phyloP scores from a whole-genome alignment of 2,329 filamentous ascomycete genomes.

The Botryotinia narcissicola region DNA sequence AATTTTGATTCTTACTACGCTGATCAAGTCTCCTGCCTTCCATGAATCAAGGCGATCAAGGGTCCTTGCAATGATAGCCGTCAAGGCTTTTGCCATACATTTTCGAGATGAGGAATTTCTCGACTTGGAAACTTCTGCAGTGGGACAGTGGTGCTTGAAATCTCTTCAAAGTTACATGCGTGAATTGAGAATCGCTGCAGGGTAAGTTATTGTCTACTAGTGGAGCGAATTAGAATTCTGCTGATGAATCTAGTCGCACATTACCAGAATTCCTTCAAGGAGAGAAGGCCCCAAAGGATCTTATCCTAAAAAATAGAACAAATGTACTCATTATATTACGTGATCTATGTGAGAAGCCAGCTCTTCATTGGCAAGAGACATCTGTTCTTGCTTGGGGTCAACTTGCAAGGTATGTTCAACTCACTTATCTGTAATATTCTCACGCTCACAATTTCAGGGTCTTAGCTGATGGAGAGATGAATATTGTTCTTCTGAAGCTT shows the following conservation, averaged over 20 bases:
- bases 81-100: conserved; percentile 69
- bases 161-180: conserved; percentile 79
- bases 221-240: not conserved
- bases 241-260: conserved; percentile 50
- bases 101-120: conserved; percentile 57
- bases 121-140: conserved; percentile 62
- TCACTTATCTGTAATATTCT: conserved; percentile 1
- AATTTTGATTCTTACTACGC: conserved; percentile 46
- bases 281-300: conserved; percentile 37
- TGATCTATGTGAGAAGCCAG: conserved; percentile 66
- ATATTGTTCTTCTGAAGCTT: conserved; percentile 78
- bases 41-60: conserved; percentile 58
- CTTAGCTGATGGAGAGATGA: conserved; percentile 78
- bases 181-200: conserved; percentile 80
- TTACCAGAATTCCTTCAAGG: conserved; percentile 63
- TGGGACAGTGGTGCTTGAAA: conserved; percentile 79
- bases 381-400: conserved; percentile 85
- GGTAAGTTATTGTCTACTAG: conserved; percentile 42
- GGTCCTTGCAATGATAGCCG: conserved; percentile 67
- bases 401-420: conserved; percentile 60
- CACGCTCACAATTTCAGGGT: conserved; percentile 46
- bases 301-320: conserved; percentile 63
- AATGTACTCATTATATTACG: conserved; percentile 69
- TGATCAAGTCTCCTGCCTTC: conserved; percentile 47
- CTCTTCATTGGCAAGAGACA: conserved; percentile 72